Conservation (phyloP, 1,284 basidiomycete species). For the Neolentinus lepideus region DNA sequence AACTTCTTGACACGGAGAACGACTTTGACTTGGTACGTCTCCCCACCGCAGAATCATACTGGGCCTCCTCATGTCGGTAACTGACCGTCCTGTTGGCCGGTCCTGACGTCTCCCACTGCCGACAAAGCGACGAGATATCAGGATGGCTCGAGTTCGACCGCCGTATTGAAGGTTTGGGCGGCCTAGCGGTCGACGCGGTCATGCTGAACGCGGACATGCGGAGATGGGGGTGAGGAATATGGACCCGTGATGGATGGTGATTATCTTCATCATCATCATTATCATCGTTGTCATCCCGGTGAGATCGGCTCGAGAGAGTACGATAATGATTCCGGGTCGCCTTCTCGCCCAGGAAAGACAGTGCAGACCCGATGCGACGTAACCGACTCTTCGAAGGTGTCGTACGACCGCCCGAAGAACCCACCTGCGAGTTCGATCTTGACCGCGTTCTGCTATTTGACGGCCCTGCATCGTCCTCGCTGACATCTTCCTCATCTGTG, state of each 20-base stretch:
- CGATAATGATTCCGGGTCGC: neutral
- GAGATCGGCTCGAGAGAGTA: conserved; percentile 11
- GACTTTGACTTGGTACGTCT: neutral
- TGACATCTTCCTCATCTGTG: conserved; percentile 16
- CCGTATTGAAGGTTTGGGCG: conserved; percentile 43
- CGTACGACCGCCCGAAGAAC: conserved; percentile 6
- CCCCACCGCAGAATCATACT: neutral
- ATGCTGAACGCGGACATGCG: conserved; percentile 26
- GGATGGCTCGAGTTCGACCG: conserved; percentile 44
- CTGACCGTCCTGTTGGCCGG: conserved; percentile 47
- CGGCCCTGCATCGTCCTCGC: conserved; percentile 16
- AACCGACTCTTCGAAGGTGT: conserved; percentile 7
- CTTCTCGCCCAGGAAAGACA: conserved; percentile 17
- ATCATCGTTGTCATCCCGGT: conserved; percentile 11
- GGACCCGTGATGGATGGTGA: conserved; percentile 3
- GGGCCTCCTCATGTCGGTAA: neutral
- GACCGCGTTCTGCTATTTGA: conserved; percentile 3
- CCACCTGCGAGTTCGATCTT: neutral
- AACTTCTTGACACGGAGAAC: neutral
- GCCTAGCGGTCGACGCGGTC: conserved; percentile 26
- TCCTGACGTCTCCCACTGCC: conserved; percentile 46
- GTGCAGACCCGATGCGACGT: conserved; percentile 34
- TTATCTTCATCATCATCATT: neutral
- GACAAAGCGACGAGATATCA: conserved; percentile 48
- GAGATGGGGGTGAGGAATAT: conserved; percentile 10